Evolutionary conservation across 805 yeast genomes (phyloP).

Genomic region (Candida rishiriensis): DNA sequence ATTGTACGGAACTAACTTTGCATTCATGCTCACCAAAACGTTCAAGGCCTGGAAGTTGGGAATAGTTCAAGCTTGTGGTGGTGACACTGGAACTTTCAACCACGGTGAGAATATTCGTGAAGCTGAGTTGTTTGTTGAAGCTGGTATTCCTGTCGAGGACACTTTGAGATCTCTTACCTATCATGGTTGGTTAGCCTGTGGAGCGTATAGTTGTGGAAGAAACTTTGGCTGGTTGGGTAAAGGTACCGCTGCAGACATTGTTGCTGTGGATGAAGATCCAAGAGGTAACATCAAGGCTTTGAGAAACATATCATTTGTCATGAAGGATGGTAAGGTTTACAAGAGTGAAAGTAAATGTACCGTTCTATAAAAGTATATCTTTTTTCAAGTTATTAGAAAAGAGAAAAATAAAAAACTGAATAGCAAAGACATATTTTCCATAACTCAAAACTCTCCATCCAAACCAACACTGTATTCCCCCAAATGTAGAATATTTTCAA

Average conservation of each 20-base stretch:
- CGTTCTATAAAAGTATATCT: neutral
- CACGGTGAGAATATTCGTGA: constrained; percentile 28
- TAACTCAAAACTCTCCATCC: neutral
- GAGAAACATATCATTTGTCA: constrained; percentile 20
- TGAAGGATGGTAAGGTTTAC: constrained; percentile 25
- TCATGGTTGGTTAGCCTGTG: constrained; percentile 28
- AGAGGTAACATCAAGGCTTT: constrained; percentile 9
- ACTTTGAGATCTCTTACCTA: constrained; percentile 19
- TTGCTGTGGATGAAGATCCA: constrained; percentile 23
- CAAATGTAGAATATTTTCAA: constrained; percentile 2
- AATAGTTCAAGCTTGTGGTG: constrained; percentile 25
- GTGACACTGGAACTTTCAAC: constrained; percentile 27
- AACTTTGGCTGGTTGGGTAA: constrained; percentile 23
- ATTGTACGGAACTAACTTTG: constrained; percentile 18
- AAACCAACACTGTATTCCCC: constrained; percentile 1
- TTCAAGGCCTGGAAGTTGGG: constrained; percentile 22
- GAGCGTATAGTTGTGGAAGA: constrained; percentile 21
- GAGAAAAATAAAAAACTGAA: too few relatives aligned
- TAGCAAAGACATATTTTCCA: too few relatives aligned
- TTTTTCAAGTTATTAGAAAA: neutral
- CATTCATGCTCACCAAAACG: constrained; percentile 15
- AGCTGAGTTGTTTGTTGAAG: constrained; percentile 22
- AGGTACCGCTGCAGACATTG: constrained; percentile 23
- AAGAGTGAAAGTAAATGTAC: constrained; percentile 11
- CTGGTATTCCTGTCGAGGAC: constrained; percentile 23